phyloP scores from a whole-genome alignment of 2,329 filamentous ascomycete genomes.

The Cladosporium sphaerospermum region DNA sequence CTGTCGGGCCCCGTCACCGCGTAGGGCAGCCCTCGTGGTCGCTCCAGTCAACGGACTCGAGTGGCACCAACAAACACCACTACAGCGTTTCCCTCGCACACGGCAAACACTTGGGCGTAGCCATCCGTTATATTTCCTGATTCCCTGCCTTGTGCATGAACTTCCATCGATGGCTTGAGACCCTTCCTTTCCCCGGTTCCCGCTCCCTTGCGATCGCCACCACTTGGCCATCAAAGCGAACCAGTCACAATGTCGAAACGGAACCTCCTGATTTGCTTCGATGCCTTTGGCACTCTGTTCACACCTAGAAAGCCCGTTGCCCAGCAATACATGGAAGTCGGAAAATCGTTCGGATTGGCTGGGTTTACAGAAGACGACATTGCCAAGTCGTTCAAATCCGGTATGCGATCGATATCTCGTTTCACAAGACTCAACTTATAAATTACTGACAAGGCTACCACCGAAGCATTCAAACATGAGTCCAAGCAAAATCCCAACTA shows the following conservation, averaged over 20 bases:
- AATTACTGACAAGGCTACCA: neutral
- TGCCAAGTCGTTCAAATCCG: conserved; percentile 33
- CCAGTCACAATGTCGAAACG: conserved; percentile 18
- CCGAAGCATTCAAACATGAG: conserved; percentile 44
- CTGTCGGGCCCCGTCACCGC: too few species aligned
- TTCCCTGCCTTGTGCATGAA: too few species aligned
- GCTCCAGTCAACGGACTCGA: too few species aligned
- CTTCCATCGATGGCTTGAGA: too few species aligned
- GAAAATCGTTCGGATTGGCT: conserved; percentile 44
- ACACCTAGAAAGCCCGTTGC: conserved; percentile 45
- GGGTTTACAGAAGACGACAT: conserved; percentile 40
- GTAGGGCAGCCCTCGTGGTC: too few species aligned
- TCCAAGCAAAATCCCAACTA: conserved; percentile 51
- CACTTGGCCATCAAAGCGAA: neutral
- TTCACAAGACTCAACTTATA: neutral
- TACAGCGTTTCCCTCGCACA: too few species aligned
- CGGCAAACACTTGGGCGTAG: too few species aligned
- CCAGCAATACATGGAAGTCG: conserved; percentile 50
- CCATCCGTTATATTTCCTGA: neutral
- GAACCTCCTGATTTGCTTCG: conserved; percentile 55
- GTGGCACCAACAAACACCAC: too few species aligned
- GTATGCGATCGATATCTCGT: conserved; percentile 19
- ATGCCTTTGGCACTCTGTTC: conserved; percentile 62
- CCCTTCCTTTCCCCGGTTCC: neutral
- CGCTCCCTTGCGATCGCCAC: neutral